Conservation (phyloP, 192 early-diverging fungal genomes). For the Globomyces pollinis-pini region DNA sequence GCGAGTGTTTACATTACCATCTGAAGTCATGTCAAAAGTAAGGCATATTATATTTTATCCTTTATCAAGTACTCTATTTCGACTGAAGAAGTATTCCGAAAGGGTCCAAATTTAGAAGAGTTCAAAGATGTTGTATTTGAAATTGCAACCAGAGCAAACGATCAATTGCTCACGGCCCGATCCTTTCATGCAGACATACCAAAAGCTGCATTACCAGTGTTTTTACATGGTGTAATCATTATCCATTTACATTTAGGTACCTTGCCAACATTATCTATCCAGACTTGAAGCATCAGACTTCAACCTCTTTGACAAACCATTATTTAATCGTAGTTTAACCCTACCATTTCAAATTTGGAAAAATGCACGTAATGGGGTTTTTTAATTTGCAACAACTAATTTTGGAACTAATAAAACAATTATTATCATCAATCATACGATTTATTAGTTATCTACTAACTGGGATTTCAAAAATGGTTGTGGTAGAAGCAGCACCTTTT, state of each 20-base stretch:
- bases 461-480: too few species aligned
- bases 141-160: conserved; percentile 74
- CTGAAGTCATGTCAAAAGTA: conserved; percentile 71
- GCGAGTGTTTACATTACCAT: conserved; percentile 64
- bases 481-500: too few species aligned
- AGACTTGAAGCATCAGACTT: conserved; percentile 72
- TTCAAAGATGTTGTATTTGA: conserved; percentile 78
- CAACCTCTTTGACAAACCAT: conserved; percentile 66
- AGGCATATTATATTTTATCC: conserved; percentile 1
- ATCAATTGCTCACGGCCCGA: conserved; percentile 64
- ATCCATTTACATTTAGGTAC: conserved; percentile 39
- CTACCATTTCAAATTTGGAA: conserved; percentile 22
- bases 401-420: neutral
- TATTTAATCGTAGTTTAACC: conserved; percentile 60
- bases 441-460: too few species aligned
- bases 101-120: conserved; percentile 32
- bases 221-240: conserved; percentile 55
- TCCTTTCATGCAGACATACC: conserved; percentile 60
- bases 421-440: too few species aligned
- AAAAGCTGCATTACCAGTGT: conserved; percentile 56
- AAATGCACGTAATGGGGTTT: neutral
- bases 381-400: neutral
- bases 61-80: conserved; percentile 60
- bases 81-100: conserved; percentile 65
- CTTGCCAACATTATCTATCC: conserved; percentile 65